Percentiles rank a stretch among this genome's conserved stretches.
These are phyloP conservation scores for Naematelia encephala DNA, from an alignment of 768 basidiomycete species.

Conservation along the genomic window DNA sequence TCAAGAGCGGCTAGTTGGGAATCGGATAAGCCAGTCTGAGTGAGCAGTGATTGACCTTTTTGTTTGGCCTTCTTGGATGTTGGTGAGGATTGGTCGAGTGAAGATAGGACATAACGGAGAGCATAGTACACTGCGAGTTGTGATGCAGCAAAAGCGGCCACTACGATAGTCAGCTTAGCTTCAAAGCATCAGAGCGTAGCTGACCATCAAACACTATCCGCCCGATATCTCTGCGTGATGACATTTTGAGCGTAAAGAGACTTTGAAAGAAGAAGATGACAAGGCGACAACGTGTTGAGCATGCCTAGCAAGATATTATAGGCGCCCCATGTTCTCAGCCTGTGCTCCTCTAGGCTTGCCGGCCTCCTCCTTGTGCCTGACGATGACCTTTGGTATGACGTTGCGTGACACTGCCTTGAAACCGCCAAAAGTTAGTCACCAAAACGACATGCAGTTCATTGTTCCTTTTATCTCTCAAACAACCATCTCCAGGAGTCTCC, in stretches of 20 bases:
- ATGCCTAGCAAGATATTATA: too few relatives aligned
- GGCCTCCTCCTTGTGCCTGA: not conserved
- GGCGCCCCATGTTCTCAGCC: too few relatives aligned
- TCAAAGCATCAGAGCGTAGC: not conserved
- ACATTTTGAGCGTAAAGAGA: not conserved
- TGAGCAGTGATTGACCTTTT: constrained; percentile 50
- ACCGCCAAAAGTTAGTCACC: not conserved
- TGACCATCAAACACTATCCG: not conserved
- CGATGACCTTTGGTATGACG: not conserved
- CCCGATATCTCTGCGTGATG: not conserved
- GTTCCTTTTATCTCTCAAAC: too few relatives aligned
- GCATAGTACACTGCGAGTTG: constrained; percentile 52
- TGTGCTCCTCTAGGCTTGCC: too few relatives aligned
- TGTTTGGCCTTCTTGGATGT: constrained; percentile 49
- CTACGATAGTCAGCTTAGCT: not conserved
- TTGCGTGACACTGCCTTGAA: not conserved
- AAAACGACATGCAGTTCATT: too few relatives aligned
- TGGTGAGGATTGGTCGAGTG: constrained; percentile 42
- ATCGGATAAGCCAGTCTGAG: constrained; percentile 50
- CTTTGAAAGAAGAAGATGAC: not conserved
- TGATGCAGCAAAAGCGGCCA: not conserved
- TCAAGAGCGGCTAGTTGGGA: constrained; percentile 54
- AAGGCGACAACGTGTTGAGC: too few relatives aligned
- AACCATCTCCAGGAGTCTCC: too few relatives aligned
- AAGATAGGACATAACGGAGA: constrained; percentile 48